These are phyloP conservation scores for Carex cristatella DNA, from an alignment of 176 grass and related monocot species.

Conservation along the genomic window DNA sequence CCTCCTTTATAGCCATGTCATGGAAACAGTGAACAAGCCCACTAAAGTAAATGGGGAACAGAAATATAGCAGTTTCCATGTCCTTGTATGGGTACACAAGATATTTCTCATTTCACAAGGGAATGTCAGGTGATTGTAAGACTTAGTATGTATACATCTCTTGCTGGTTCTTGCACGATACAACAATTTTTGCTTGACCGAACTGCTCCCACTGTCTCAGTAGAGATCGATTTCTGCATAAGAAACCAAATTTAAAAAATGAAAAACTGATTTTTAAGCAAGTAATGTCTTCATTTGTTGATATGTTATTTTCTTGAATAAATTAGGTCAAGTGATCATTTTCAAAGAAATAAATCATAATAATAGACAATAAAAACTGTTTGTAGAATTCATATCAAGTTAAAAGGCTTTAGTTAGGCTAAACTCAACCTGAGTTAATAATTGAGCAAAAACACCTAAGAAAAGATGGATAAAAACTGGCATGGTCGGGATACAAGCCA, in stretches of 20 bases:
- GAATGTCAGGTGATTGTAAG: not conserved
- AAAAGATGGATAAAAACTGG: not conserved
- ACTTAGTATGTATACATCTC: conserved; percentile 56
- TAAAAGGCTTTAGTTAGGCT: not conserved
- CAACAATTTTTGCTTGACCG: conserved; percentile 95
- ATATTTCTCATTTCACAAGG: not conserved
- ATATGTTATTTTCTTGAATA: not conserved
- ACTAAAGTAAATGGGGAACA: not conserved
- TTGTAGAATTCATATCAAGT: not conserved
- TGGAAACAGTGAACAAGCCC: not conserved
- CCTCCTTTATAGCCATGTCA: not conserved
- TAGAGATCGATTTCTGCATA: conserved; percentile 58
- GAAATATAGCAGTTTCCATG: not conserved
- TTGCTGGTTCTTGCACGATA: conserved; percentile 93
- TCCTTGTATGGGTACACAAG: not conserved
- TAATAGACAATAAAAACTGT: not conserved
- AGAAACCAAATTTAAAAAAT: not conserved
- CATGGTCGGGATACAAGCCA: not conserved
- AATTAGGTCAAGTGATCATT: not conserved
- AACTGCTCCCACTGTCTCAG: conserved; percentile 90
- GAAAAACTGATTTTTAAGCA: not conserved
- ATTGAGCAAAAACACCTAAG: not conserved
- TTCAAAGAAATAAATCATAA: not conserved
- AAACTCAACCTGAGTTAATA: not conserved
- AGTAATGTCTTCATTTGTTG: not conserved